Percentiles rank a stretch among this genome's conserved stretches.
phyloP scores from a whole-genome alignment of 768 basidiomycete genomes.

The Tricholoma matsutake region DNA sequence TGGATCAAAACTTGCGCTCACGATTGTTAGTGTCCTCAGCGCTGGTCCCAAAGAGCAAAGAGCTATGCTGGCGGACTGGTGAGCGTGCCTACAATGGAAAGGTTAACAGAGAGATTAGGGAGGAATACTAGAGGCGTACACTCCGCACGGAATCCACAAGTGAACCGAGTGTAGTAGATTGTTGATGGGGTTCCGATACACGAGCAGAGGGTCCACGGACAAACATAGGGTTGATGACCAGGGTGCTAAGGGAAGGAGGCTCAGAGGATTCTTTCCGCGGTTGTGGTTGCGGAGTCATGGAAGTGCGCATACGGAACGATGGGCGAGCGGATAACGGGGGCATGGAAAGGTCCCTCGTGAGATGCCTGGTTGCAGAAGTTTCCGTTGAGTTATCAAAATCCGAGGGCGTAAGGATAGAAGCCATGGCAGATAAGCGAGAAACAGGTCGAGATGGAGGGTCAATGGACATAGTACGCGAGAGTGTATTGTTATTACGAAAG shows the following conservation, averaged over 20 bases:
- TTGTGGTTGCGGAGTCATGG: constrained; percentile 65
- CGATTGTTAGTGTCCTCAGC: constrained; percentile 30
- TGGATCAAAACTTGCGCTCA: constrained; percentile 16
- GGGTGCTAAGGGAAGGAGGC: constrained; percentile 61
- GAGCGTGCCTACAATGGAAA: constrained; percentile 39
- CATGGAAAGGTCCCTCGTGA: constrained; percentile 42
- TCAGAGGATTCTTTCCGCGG: constrained; percentile 53
- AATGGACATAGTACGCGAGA: constrained; percentile 67
- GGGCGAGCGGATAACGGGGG: constrained; percentile 45
- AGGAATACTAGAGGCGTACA: constrained; percentile 36
- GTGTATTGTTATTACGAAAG: constrained; percentile 27
- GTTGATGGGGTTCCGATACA: constrained; percentile 22
- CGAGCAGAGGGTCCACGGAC: constrained; percentile 54
- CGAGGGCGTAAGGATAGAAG: constrained; percentile 37
- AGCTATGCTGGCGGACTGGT: constrained; percentile 49
- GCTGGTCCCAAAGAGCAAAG: constrained; percentile 44
- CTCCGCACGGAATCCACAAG: constrained; percentile 53
- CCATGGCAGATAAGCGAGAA: constrained; percentile 38
- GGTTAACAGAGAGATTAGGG: constrained; percentile 1
- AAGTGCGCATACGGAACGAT: constrained; percentile 61
- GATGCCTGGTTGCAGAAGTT: constrained; percentile 21
- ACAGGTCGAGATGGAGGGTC: constrained; percentile 51
- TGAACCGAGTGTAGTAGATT: constrained; percentile 54
- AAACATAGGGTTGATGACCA: constrained; percentile 67
- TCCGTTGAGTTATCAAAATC: constrained; percentile 41